Evolutionary conservation across 169 alveolate genomes (phyloP).

Genomic region (Cryptosporidium ryanae): DNA sequence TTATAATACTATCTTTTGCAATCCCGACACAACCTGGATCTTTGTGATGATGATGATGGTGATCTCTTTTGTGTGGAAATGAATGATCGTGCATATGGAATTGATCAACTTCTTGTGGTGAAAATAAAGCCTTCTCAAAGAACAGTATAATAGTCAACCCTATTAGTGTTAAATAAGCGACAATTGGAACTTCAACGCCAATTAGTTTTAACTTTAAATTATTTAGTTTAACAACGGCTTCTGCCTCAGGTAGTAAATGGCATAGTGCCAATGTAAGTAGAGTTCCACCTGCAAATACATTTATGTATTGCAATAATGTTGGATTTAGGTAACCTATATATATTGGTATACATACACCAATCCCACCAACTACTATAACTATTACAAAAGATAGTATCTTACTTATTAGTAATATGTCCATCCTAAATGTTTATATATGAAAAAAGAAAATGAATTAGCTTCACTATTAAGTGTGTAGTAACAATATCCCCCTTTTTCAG

Average conservation of each 20-base stretch:
- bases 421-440: slow-evolving; percentile 9
- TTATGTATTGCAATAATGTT: slow-evolving; percentile 55
- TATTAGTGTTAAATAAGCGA: slow-evolving; percentile 55
- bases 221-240: slow-evolving; percentile 20
- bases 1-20: background rate
- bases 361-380: slow-evolving; percentile 42
- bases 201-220: slow-evolving; percentile 11
- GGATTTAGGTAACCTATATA: slow-evolving; percentile 64
- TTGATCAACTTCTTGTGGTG: slow-evolving; percentile 60
- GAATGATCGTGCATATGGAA: slow-evolving; percentile 75
- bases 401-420: slow-evolving; percentile 39
- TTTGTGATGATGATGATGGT: slow-evolving; percentile 72
- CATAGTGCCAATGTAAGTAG: slow-evolving; percentile 55
- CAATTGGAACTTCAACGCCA: slow-evolving; percentile 51
- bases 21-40: slow-evolving; percentile 73
- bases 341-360: slow-evolving; percentile 70
- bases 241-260: slow-evolving; percentile 69
- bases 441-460: too few species aligned
- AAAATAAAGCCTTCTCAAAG: slow-evolving; percentile 60
- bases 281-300: slow-evolving; percentile 73
- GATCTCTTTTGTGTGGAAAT: slow-evolving; percentile 71
- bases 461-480: too few species aligned
- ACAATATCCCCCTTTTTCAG: too few species aligned
- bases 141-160: slow-evolving; percentile 60
- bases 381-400: slow-evolving; percentile 47